These are phyloP conservation scores for Euphorbia lathyris DNA, from an alignment of 345 rosid species.

Conservation along the genomic window DNA sequence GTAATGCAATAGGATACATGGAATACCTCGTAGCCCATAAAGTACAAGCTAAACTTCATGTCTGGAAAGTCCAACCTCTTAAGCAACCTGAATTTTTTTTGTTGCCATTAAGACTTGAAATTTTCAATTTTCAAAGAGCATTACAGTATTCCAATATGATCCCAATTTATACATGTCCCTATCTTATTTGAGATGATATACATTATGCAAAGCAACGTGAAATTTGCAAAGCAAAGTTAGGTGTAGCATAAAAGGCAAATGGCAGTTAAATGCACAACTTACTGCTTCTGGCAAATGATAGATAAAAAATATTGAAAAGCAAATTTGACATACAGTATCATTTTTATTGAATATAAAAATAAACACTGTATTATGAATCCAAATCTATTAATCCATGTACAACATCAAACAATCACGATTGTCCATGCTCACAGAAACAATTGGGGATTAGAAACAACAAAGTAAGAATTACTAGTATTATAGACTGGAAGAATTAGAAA, in stretches of 20 bases:
- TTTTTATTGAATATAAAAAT: neutral
- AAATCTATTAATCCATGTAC: neutral
- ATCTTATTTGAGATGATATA: neutral
- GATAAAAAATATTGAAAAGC: neutral
- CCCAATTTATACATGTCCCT: neutral
- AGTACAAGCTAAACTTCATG: slow-evolving; percentile 85
- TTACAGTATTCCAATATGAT: neutral
- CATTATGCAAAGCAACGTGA: neutral
- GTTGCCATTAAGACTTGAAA: neutral
- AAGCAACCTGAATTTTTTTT: slow-evolving; percentile 47
- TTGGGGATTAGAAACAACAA: neutral
- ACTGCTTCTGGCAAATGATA: neutral
- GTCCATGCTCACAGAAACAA: neutral
- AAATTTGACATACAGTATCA: neutral
- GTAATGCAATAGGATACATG: neutral
- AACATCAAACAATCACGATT: neutral
- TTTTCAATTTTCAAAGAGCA: neutral
- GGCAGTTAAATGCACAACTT: neutral
- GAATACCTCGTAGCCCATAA: slow-evolving; percentile 88
- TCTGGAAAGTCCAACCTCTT: slow-evolving; percentile 91
- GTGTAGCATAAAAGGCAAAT: neutral
- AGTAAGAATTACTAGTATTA: neutral
- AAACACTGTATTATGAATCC: neutral
- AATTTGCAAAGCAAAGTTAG: neutral
- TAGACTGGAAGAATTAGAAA: neutral